Base-by-base conservation (phyloP, 257 asterid genomes). In the Verbascum thapsus region DNA sequence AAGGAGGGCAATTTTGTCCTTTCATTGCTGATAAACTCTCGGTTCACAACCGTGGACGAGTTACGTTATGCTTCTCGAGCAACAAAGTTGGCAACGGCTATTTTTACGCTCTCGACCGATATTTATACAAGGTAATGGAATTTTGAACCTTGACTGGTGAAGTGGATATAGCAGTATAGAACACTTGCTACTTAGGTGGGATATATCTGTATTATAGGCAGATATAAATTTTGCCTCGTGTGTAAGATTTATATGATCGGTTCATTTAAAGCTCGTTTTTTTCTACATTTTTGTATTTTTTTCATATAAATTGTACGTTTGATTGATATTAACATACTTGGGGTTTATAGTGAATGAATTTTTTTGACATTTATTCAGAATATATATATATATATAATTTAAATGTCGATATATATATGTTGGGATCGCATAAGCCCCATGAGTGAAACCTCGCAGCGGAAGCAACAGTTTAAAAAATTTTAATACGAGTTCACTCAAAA, bases 111-210 rank as follows among this genome's bases (percentile, higher is more conserved):
- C n/a, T 47, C 40, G 34, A 15, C 23, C 13, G n/a, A 49, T 48
- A 13, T 50, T 18, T 17, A 32, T 38, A 49, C 67, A 39, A 54
- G 72, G 57, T 56, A 37, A 57, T 40, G 56, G 40, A 57, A 41
- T 74, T n/a, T 70, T 71, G 74, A 49, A 71, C 64, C 68, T 52
- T 60, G 53, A 61, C n/a, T n/a, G n/a, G n/a, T n/a, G n/a, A n/a
- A n/a, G n/a, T n/a, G n/a, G n/a, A n/a, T n/a, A n/a, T n/a, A n/a
- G 76, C 62, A 55, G 12, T 38, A 35, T 42, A 49, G 61, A 61
- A 68, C 43, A 20, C 3, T 44, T 32, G 30, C 37, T 18, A 7
- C 18, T 26, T 18, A 13, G 34, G 12, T 53, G 54, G n/a, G n/a
- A n/a, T n/a, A n/a, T n/a, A 59, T 45, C 15, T 58, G 13, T 44